phyloP scores from a whole-genome alignment of 202 grass and related monocot species.

The Saccharum hybrid region DNA sequence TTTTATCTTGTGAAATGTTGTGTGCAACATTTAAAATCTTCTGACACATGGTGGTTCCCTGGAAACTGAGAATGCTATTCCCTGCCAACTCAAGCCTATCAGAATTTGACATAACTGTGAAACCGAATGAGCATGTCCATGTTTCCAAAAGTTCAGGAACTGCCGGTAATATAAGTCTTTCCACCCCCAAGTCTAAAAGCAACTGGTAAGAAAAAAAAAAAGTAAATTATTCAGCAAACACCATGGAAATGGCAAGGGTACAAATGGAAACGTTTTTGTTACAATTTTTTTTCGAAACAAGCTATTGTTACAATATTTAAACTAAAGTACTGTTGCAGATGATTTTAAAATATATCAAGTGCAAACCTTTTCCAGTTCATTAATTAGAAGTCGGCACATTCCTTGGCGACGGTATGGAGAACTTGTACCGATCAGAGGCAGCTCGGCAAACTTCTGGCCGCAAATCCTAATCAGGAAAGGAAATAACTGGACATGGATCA shows the following conservation, averaged over 20 bases:
- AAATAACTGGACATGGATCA: constrained; percentile 38
- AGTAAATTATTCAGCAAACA: constrained; percentile 16
- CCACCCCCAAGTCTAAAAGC: constrained; percentile 56
- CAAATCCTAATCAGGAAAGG: constrained; percentile 57
- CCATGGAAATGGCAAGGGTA: constrained; percentile 32
- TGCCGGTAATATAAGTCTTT: constrained; percentile 67
- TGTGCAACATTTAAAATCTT: constrained; percentile 47
- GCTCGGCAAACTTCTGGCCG: constrained; percentile 70
- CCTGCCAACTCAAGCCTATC: constrained; percentile 51
- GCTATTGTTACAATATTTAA: not conserved
- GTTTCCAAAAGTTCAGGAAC: constrained; percentile 64
- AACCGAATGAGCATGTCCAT: constrained; percentile 69
- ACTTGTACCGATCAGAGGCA: constrained; percentile 75
- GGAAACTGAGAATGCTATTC: constrained; percentile 62
- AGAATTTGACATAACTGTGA: constrained; percentile 51
- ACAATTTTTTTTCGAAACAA: not conserved
- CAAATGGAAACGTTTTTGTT: constrained; percentile 11
- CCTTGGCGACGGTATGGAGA: constrained; percentile 55
- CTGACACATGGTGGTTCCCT: constrained; percentile 68
- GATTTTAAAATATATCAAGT: constrained; percentile 15
- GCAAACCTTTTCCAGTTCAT: constrained; percentile 71
- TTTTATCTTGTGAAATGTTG: constrained; percentile 26
- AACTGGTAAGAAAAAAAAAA: constrained; percentile 56
- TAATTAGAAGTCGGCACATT: constrained; percentile 69
- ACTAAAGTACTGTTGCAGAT: not conserved